phyloP scores from a whole-genome alignment of 2,329 filamentous ascomycete species.

The Thelonectria rubi region DNA sequence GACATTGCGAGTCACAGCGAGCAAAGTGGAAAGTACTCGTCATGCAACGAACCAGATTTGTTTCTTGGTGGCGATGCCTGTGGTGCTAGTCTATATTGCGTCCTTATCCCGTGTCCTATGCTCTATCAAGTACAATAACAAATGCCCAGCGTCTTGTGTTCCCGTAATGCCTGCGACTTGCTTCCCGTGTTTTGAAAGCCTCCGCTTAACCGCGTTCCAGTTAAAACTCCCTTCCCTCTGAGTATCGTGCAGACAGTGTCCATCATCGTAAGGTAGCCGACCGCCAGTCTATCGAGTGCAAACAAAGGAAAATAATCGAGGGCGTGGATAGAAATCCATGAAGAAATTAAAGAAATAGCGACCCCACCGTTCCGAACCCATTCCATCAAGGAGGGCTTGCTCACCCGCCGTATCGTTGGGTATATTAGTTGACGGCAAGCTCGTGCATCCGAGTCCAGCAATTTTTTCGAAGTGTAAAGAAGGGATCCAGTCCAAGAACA shows the following conservation, averaged over 20 bases:
- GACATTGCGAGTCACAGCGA: no score
- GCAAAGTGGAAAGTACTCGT: no score
- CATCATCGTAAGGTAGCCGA: constrained; percentile 42
- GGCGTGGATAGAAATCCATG: constrained; percentile 37
- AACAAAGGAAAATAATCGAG: constrained; percentile 39
- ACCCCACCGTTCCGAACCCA: constrained; percentile 31
- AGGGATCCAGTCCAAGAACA: constrained; percentile 33
- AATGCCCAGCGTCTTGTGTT: constrained; percentile 41
- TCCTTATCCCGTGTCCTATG: constrained; percentile 37
- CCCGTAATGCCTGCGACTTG: constrained; percentile 37
- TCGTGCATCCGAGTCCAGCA: constrained; percentile 33
- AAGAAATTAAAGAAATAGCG: constrained; percentile 17
- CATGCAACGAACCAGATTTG: no score
- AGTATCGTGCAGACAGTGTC: constrained; percentile 41
- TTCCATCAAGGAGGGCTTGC: constrained; percentile 41
- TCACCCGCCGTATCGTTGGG: constrained; percentile 17
- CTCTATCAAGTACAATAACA: constrained; percentile 36
- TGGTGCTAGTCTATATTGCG: constrained; percentile 36
- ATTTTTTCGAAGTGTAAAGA: constrained; percentile 24
- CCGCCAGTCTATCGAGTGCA: constrained; percentile 43
- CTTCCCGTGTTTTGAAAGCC: constrained; percentile 29
- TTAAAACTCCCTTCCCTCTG: constrained; percentile 40
- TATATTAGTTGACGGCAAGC: constrained; percentile 37
- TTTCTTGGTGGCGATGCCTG: no score
- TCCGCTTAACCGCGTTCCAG: constrained; percentile 32